Conservation (phyloP, 2,329 filamentous ascomycete species). For the Xylariales sp. region DNA sequence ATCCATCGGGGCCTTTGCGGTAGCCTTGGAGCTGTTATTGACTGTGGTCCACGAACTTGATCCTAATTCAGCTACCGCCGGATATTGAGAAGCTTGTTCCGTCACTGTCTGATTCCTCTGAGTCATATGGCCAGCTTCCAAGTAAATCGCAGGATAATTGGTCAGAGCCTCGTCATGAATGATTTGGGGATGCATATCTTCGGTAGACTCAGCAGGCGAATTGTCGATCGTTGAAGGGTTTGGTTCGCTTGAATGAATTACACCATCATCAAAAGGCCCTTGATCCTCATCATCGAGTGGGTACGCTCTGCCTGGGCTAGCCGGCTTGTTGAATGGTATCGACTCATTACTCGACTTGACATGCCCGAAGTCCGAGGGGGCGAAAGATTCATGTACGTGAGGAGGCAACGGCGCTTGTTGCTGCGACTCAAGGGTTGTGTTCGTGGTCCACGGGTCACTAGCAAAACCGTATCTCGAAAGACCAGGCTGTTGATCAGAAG, state of each 20-base stretch:
- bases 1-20: constrained; percentile 32
- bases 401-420: neutral
- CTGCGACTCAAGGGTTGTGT: constrained; percentile 1
- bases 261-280: constrained; percentile 4
- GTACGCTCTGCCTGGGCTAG: neutral
- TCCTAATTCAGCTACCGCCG: constrained; percentile 19
- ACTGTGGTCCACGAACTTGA: constrained; percentile 45
- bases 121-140: constrained; percentile 36
- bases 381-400: constrained; percentile 17
- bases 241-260: neutral
- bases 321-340: constrained; percentile 8
- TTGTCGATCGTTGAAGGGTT: constrained; percentile 31
- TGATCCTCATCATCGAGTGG: neutral
- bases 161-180: constrained; percentile 30
- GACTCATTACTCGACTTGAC: neutral
- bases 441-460: constrained; percentile 9
- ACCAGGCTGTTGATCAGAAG: constrained; percentile 8
- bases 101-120: constrained; percentile 27
- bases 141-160: constrained; percentile 44
- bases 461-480: constrained; percentile 5
- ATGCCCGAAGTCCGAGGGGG: constrained; percentile 5
- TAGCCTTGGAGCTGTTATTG: constrained; percentile 39
- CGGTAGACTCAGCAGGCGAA: constrained; percentile 39
- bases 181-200: constrained; percentile 28
- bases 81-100: constrained; percentile 21